Conservation (phyloP, 2,329 filamentous ascomycete species). For the Pseudogymnoascus sp. region DNA sequence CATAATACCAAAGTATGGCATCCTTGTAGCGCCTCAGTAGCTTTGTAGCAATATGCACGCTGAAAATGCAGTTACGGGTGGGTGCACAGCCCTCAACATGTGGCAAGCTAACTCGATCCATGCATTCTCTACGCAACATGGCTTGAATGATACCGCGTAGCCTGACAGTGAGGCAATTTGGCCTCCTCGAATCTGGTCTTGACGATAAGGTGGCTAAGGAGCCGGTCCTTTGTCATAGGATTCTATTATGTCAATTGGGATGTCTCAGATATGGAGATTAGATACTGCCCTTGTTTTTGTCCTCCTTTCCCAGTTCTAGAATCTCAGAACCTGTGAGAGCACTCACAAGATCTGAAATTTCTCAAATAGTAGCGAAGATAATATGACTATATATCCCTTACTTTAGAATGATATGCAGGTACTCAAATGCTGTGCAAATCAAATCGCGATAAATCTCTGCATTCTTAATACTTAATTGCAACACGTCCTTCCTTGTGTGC, state of each 20-base stretch:
- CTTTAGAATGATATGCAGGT: too few relatives aligned
- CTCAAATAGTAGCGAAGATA: too few relatives aligned
- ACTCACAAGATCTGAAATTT: too few relatives aligned
- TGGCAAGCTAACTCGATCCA: not conserved
- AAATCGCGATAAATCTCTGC: too few relatives aligned
- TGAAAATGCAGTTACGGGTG: not conserved
- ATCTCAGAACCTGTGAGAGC: too few relatives aligned
- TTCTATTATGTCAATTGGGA: not conserved
- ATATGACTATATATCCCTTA: too few relatives aligned
- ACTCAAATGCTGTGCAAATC: too few relatives aligned
- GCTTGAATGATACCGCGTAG: not conserved
- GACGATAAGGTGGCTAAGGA: conserved; percentile 17
- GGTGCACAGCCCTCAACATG: not conserved
- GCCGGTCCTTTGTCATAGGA: not conserved
- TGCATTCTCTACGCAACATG: not conserved
- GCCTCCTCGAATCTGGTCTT: conserved; percentile 25
- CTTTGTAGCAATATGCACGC: not conserved
- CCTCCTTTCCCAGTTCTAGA: not conserved
- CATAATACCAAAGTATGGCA: not conserved
- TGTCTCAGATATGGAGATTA: conserved; percentile 13
- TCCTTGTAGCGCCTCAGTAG: not conserved
- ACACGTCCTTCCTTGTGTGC: too few relatives aligned
- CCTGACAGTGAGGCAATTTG: conserved; percentile 11
- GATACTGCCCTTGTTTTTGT: conserved; percentile 6
- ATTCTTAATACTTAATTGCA: too few relatives aligned